These are phyloP conservation scores for Nitzschia sp. DNA, from an alignment of 108 stramenopile genomes.

Conservation along the genomic window DNA sequence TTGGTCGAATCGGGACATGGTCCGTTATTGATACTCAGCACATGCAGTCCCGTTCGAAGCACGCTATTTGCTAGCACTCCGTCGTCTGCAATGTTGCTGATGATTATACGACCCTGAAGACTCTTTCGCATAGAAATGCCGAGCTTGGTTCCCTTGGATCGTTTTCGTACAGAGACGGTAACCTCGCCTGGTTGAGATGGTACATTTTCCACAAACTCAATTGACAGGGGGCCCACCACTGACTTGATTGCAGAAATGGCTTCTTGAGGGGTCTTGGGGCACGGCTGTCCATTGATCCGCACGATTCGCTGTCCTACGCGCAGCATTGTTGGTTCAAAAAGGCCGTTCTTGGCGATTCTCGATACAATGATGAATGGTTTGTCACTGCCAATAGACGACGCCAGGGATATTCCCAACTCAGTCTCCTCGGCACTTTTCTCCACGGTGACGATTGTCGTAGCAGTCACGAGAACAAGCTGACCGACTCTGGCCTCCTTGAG, in stretches of 20 bases:
- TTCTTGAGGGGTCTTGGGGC: neutral
- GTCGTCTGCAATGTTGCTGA: conserved; percentile 8
- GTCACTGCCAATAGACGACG: neutral
- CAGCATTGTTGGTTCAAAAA: neutral
- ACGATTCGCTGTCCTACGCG: conserved; percentile 3
- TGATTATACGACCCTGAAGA: conserved; percentile 1
- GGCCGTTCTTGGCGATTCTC: neutral
- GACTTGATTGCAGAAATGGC: neutral
- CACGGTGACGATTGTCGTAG: neutral
- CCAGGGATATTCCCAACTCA: neutral
- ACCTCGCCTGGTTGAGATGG: neutral
- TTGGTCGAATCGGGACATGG: neutral
- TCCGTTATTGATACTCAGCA: conserved; percentile 15
- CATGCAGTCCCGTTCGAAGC: conserved; percentile 9
- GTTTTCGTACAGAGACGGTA: neutral
- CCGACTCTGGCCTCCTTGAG: neutral
- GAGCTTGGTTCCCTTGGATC: neutral
- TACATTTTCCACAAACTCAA: neutral
- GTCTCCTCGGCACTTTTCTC: neutral
- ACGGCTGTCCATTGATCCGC: neutral
- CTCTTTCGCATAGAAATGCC: conserved; percentile 1
- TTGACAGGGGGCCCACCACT: neutral
- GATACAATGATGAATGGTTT: neutral
- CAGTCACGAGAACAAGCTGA: neutral
- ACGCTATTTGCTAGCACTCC: conserved; percentile 13